phyloP scores from a whole-genome alignment of 371 early-diverging fungal species.

The Thermomucor indicae-seudaticae region DNA sequence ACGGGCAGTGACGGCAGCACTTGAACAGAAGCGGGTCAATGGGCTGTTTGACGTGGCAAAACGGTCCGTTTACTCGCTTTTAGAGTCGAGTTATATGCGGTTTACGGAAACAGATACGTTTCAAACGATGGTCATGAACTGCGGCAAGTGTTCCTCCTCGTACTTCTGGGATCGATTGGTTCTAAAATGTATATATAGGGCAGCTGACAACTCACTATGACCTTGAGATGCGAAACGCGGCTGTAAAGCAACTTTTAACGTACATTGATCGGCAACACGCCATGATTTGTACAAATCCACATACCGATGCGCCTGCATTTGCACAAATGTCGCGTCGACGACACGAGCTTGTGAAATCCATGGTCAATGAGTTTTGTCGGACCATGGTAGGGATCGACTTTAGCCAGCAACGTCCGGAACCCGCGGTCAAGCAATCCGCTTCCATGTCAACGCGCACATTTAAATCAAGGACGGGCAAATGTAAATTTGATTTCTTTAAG shows the following conservation, averaged over 20 bases:
- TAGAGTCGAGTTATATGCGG: slow-evolving; percentile 50
- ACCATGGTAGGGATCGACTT: slow-evolving; percentile 37
- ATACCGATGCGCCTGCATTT: slow-evolving; percentile 12
- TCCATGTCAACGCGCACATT: no score
- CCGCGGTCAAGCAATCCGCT: neutral
- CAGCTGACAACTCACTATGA: slow-evolving; percentile 38
- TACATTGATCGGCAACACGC: slow-evolving; percentile 34
- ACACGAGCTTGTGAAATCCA: slow-evolving; percentile 39
- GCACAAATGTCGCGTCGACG: slow-evolving; percentile 23
- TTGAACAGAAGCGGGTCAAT: slow-evolving; percentile 22
- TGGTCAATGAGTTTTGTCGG: slow-evolving; percentile 46
- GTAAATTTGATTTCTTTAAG: no score
- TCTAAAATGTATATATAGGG: slow-evolving; percentile 13
- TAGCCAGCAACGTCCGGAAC: slow-evolving; percentile 1
- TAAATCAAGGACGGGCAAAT: no score
- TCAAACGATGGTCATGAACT: slow-evolving; percentile 29
- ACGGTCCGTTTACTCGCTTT: slow-evolving; percentile 41
- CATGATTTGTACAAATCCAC: slow-evolving; percentile 21
- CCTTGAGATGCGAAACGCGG: slow-evolving; percentile 22
- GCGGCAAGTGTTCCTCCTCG: slow-evolving; percentile 19
- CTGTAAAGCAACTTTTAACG: slow-evolving; percentile 28
- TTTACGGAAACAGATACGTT: slow-evolving; percentile 32
- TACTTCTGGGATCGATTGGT: neutral
- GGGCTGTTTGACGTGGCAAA: slow-evolving; percentile 50
- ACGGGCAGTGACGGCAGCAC: slow-evolving; percentile 23